Base-by-base conservation (phyloP, 768 basidiomycete genomes). In the Russula sp. region DNA sequence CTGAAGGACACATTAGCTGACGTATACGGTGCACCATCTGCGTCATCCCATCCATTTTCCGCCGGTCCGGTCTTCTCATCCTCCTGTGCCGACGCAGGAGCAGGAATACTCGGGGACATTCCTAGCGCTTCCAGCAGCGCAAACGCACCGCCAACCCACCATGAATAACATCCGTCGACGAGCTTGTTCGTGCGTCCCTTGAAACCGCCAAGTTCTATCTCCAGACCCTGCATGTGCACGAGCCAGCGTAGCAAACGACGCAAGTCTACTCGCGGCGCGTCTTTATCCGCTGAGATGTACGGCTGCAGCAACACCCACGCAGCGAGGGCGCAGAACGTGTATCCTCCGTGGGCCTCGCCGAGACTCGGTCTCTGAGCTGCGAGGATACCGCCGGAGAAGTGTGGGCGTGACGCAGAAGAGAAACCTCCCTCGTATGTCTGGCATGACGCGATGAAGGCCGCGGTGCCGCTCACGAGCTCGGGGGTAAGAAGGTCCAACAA, bases 111-210 rank as follows among this genome's bases (percentile, higher is more conserved):
- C 13, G 75, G 11, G 76, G 73, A 68, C 78, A 81, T 20, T 70
- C 79, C 60, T 64, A 85, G 70, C 30, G 83, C 84, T 62, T 91
- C 90, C 0, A 97, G 76, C 9, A 98, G 76, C 0, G 83, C 80
- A 72, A 97, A 92, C 18, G 89, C 82, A 0, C 95, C 95, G 2
- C 92, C 97, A 26, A 93, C 91, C 97, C 96, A 99, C 97, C 97
- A 99, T n/a, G 90, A 88, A 75, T 99, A 99, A 75, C 97, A 99
- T 5, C 96, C 97, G 71, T 99, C 97, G 0, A 99, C 96, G n/a
- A 99, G 82, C 74, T 99, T 99, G 74, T 98, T 99, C 68, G 93
- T 92, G 59, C 97, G 79, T 0, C 97, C 97, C 61, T 81, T 83
- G 76, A 99, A 98, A 2, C 97, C 97, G 3, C 94, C 96, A 10